Evolutionary conservation across 2,329 filamentous ascomycete species (phyloP).

Genomic region (Aspergillus piperis): DNA sequence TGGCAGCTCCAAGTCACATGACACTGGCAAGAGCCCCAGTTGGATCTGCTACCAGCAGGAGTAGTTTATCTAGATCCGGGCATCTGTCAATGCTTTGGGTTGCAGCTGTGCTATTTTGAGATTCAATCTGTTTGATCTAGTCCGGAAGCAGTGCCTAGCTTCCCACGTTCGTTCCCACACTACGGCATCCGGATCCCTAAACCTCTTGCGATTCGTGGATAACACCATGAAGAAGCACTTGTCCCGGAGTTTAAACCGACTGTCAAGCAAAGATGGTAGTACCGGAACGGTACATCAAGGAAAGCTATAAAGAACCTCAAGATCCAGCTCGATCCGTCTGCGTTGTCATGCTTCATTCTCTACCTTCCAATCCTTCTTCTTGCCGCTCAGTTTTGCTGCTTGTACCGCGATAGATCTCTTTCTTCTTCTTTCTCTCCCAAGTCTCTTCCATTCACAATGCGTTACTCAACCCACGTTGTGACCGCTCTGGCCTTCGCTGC

Average conservation of each 20-base stretch:
- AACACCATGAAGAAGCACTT: not conserved
- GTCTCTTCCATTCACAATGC: conserved; percentile 27
- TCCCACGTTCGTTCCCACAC: not conserved
- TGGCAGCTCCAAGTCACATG: conserved; percentile 1
- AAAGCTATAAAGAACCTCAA: conserved; percentile 10
- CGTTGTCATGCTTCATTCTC: conserved; percentile 1
- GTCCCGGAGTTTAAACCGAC: not conserved
- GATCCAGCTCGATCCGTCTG: not conserved
- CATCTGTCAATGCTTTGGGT: not conserved
- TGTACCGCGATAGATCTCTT: not conserved
- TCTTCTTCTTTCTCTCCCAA: not conserved
- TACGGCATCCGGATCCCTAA: not conserved
- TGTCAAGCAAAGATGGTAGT: not conserved
- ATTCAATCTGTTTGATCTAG: not conserved
- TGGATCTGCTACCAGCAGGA: not conserved
- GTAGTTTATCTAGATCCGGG: not conserved
- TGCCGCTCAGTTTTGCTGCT: not conserved
- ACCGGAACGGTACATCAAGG: not conserved
- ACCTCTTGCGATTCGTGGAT: not conserved
- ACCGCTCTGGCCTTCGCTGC: conserved; percentile 23
- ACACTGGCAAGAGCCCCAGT: not conserved
- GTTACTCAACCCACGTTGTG: conserved; percentile 27
- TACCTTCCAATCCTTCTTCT: not conserved
- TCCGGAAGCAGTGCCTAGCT: not conserved
- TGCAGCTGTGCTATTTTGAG: not conserved